phyloP scores from a whole-genome alignment of 441 rosid genomes.

The Pelargonium myrrhifolium region DNA sequence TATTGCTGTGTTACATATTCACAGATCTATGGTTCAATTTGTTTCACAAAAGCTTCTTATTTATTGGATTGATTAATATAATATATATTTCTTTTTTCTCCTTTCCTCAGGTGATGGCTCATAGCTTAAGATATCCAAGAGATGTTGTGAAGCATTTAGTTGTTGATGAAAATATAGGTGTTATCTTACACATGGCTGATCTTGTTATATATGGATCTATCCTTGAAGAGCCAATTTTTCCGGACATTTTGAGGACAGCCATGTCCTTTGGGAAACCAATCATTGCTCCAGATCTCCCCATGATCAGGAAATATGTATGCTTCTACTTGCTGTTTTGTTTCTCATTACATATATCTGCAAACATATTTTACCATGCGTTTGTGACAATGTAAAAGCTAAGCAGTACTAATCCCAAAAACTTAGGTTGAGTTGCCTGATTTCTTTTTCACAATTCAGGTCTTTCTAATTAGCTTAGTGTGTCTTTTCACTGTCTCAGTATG shows the following conservation, averaged over 20 bases:
- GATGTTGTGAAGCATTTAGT: conserved; percentile 60
- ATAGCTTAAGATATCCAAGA: conserved; percentile 59
- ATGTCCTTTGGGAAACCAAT: conserved; percentile 73
- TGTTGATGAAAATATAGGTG: conserved; percentile 39
- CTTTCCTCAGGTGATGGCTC: conserved; percentile 53
- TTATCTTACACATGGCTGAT: conserved; percentile 52
- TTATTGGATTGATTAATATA: conserved; percentile 13
- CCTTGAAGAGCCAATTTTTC: conserved; percentile 86
- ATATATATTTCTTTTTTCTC: conserved; percentile 18
- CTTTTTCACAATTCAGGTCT: not conserved
- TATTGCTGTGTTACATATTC: conserved; percentile 22
- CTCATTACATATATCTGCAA: conserved; percentile 2
- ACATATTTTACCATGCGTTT: not conserved
- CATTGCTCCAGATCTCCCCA: conserved; percentile 68
- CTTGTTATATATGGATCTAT: conserved; percentile 83
- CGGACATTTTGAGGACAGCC: conserved; percentile 67
- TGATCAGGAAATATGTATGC: conserved; percentile 72
- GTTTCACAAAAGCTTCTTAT: conserved; percentile 5
- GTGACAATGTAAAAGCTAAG: not conserved
- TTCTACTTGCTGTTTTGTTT: conserved; percentile 16
- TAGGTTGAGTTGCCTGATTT: not conserved
- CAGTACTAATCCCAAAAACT: not conserved
- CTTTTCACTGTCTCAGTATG: not conserved
- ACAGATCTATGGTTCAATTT: conserved; percentile 13
- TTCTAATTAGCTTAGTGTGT: not conserved